phyloP scores from a whole-genome alignment of 2,329 filamentous ascomycete genomes.

The Cytospora schulzeri region DNA sequence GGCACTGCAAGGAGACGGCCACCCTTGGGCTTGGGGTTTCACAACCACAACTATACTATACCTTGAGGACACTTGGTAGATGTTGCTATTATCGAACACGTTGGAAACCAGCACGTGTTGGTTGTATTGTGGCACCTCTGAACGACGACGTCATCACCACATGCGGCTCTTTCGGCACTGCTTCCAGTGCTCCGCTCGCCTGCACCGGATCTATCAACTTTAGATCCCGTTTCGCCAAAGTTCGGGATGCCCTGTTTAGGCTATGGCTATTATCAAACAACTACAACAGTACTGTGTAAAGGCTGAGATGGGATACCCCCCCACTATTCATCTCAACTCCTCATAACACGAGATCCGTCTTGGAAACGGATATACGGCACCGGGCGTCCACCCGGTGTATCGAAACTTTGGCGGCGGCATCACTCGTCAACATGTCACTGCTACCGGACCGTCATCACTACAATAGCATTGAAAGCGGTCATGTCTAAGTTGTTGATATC shows the following conservation, averaged over 20 bases:
- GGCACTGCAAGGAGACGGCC: background rate
- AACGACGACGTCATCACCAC: constrained; percentile 17
- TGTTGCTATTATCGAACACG: background rate
- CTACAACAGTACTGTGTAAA: background rate
- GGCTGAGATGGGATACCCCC: background rate
- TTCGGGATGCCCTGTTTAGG: constrained; percentile 14
- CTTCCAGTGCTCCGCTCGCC: background rate
- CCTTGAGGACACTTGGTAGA: too few species aligned
- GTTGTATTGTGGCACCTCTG: background rate
- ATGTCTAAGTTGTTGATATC: background rate
- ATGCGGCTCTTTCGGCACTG: constrained; percentile 16
- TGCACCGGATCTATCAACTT: background rate
- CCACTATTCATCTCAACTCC: background rate
- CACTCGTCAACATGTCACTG: background rate
- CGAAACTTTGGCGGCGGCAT: background rate
- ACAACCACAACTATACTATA: background rate
- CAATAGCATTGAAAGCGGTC: background rate
- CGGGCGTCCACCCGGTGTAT: background rate
- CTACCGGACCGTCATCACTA: background rate
- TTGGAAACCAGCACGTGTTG: background rate
- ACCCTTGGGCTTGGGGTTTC: background rate
- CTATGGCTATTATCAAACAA: background rate
- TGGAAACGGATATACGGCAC: background rate
- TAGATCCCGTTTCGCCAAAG: constrained; percentile 10
- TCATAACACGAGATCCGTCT: background rate